Conservation (phyloP, 2,329 filamentous ascomycete species). For the Xylariaceae sp. region DNA sequence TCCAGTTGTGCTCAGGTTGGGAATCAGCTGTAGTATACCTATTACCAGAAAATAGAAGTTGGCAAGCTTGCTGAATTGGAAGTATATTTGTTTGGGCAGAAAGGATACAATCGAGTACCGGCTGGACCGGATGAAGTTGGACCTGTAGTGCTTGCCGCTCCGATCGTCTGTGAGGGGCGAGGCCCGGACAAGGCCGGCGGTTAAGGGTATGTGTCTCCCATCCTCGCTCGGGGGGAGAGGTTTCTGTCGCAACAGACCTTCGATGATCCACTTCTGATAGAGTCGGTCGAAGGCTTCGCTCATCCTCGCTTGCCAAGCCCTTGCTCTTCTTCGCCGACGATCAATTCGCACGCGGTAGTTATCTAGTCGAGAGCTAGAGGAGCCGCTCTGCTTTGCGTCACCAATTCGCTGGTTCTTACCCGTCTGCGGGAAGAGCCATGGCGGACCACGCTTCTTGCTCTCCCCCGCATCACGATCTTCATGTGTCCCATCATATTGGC, state of each 20-base stretch:
- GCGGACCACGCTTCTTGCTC: background rate
- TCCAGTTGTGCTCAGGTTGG: conserved; percentile 76
- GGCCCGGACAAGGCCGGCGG: conserved; percentile 35
- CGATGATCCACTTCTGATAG: conserved; percentile 50
- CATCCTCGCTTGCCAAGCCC: conserved; percentile 4
- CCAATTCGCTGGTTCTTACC: background rate
- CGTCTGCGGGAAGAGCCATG: background rate
- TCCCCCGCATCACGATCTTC: background rate
- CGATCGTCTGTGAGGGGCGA: conserved; percentile 55
- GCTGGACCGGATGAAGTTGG: conserved; percentile 76
- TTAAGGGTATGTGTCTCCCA: conserved; percentile 60
- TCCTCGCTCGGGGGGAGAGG: conserved; percentile 74
- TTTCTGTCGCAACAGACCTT: conserved; percentile 65
- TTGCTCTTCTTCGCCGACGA: conserved; percentile 15
- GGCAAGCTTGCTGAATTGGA: conserved; percentile 83
- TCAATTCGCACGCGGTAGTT: conserved; percentile 4
- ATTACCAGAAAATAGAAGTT: conserved; percentile 90
- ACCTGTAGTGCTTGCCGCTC: conserved; percentile 55
- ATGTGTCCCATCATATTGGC: conserved; percentile 3
- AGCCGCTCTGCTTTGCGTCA: background rate
- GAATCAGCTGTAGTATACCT: conserved; percentile 82
- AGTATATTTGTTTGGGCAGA: conserved; percentile 80
- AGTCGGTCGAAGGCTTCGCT: conserved; percentile 18
- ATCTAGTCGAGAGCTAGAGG: conserved; percentile 3
- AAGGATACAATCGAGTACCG: conserved; percentile 86